A percentile compares a stretch with the other conserved stretches of the same genome.
Conservation (phyloP, 345 rosid genomes). For the Raphanus sativus region DNA sequence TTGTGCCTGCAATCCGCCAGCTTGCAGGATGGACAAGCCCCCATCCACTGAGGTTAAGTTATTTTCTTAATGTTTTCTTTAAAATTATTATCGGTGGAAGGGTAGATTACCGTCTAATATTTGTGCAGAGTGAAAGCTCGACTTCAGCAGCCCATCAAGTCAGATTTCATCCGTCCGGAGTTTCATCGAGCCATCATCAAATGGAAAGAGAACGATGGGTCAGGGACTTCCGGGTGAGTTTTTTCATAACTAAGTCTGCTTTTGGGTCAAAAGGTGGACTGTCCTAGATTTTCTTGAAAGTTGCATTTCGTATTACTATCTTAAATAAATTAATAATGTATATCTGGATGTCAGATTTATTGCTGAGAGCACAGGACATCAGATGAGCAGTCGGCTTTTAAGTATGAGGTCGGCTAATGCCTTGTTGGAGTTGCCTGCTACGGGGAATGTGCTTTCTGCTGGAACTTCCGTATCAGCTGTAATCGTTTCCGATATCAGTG, state of each 20-base stretch:
- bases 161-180: constrained; percentile 63
- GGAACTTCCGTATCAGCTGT: constrained; percentile 76
- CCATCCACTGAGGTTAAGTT: constrained; percentile 60
- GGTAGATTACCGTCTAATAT: constrained; percentile 7
- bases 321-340: constrained; percentile 11
- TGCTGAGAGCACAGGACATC: constrained; percentile 93
- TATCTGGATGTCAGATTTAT: constrained; percentile 60
- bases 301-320: constrained; percentile 5
- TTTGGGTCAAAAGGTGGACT: constrained; percentile 1
- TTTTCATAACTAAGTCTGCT: constrained; percentile 15
- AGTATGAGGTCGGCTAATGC: constrained; percentile 94
- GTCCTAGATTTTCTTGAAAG: constrained; percentile 5
- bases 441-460: constrained; percentile 58
- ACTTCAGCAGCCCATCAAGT: constrained; percentile 62
- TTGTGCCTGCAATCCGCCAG: constrained; percentile 71
- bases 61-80: not conserved
- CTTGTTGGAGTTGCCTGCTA: constrained; percentile 77
- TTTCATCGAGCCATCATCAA: constrained; percentile 73
- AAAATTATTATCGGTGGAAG: not conserved
- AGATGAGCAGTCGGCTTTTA: constrained; percentile 86
- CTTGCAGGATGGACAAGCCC: constrained; percentile 91
- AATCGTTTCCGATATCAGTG: constrained; percentile 59
- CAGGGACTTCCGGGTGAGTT: constrained; percentile 80
- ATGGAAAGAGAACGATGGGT: constrained; percentile 83
- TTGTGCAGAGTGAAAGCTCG: constrained; percentile 66